These are phyloP conservation scores for Firmiana major DNA, from an alignment of 345 rosid species.

Conservation along the genomic window DNA sequence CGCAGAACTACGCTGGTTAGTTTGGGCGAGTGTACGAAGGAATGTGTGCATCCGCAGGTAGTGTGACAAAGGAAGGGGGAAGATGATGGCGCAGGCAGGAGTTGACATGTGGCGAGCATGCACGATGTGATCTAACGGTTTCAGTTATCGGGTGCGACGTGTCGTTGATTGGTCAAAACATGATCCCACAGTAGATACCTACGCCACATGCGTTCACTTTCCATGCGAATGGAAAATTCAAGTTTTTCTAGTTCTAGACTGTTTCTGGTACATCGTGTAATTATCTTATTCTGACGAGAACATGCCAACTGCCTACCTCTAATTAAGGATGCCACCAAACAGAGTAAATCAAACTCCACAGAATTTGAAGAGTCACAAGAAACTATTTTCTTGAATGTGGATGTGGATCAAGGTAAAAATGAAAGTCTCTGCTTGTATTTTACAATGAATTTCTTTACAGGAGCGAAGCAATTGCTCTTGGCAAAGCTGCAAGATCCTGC, in stretches of 20 bases:
- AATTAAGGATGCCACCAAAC: constrained; percentile 7
- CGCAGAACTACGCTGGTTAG: not conserved
- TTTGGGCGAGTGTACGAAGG: not conserved
- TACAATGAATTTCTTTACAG: not conserved
- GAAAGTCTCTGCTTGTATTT: not conserved
- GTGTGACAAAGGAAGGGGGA: not conserved
- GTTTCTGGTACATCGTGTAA: too few species aligned
- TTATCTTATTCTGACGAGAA: constrained; percentile 11
- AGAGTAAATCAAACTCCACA: not conserved
- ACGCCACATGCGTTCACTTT: too few species aligned
- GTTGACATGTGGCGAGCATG: constrained; percentile 27
- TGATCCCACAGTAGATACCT: too few species aligned
- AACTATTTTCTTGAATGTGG: not conserved
- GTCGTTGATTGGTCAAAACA: too few species aligned
- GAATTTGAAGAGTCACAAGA: constrained; percentile 6
- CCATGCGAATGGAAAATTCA: too few species aligned
- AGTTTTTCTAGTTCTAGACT: too few species aligned
- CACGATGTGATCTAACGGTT: too few species aligned
- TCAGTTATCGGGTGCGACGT: not conserved
- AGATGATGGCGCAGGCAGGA: not conserved
- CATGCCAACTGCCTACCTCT: constrained; percentile 9
- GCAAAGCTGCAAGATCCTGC: not conserved
- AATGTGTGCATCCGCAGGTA: not conserved
- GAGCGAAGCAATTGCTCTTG: not conserved
- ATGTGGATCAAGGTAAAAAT: not conserved